These are phyloP conservation scores for Trametes pubescens DNA, from an alignment of 1,284 basidiomycete species.

Conservation along the genomic window DNA sequence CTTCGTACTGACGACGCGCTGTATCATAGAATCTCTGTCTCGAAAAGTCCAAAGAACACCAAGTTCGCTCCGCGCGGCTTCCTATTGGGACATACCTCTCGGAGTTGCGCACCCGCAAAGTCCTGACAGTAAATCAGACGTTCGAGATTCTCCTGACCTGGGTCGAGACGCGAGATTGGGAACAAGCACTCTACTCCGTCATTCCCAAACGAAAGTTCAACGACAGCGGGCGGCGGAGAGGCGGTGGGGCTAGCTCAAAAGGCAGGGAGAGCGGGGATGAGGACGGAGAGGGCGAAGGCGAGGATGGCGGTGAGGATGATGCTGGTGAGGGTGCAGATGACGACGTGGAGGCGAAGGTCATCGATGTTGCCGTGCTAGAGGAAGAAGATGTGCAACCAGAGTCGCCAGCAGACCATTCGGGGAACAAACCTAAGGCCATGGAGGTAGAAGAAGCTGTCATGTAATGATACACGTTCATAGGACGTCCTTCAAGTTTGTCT, in stretches of 20 bases:
- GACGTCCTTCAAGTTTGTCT: constrained; percentile 85
- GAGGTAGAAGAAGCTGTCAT: constrained; percentile 10
- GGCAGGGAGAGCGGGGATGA: constrained; percentile 35
- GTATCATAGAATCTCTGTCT: constrained; percentile 82
- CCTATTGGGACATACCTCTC: constrained; percentile 92
- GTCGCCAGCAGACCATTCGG: neutral
- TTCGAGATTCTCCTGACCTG: constrained; percentile 94
- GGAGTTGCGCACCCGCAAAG: constrained; percentile 88
- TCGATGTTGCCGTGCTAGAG: constrained; percentile 34
- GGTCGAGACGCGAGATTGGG: constrained; percentile 86
- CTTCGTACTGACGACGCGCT: neutral
- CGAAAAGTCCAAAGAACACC: constrained; percentile 81
- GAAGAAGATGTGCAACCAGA: constrained; percentile 22
- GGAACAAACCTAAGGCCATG: neutral
- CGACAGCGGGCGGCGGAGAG: constrained; percentile 40
- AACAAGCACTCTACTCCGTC: constrained; percentile 82
- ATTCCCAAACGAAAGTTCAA: constrained; percentile 92
- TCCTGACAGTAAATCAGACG: constrained; percentile 97
- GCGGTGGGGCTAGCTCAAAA: constrained; percentile 31
- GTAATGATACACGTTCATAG: constrained; percentile 43
- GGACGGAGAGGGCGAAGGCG: constrained; percentile 23
- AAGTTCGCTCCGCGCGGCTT: constrained; percentile 87
- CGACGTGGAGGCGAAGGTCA: constrained; percentile 13
- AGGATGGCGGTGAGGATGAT: constrained; percentile 15
- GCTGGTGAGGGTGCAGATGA: constrained; percentile 3